These are phyloP conservation scores for Endothia cerciana DNA, from an alignment of 2,329 filamentous ascomycete species.

Conservation along the genomic window DNA sequence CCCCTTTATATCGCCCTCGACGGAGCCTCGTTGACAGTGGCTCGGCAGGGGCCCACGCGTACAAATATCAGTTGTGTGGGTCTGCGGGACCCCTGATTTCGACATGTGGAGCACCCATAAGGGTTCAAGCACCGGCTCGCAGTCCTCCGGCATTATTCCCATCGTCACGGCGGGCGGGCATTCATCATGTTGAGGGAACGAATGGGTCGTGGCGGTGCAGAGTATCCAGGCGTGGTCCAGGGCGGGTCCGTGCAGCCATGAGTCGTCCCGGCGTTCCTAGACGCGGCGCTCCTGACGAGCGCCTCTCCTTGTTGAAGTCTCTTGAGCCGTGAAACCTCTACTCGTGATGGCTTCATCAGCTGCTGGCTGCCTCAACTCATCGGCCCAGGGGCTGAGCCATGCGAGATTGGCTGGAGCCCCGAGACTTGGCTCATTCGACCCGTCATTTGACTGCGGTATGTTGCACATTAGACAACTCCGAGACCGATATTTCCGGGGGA, in stretches of 20 bases:
- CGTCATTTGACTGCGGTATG: background rate
- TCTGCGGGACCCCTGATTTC: conserved; percentile 18
- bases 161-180: background rate
- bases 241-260: too few relatives aligned
- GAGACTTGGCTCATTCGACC: conserved; percentile 2
- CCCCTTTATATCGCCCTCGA: conserved; percentile 14
- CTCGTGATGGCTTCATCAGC: background rate
- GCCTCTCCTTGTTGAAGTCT: too few relatives aligned
- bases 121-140: background rate
- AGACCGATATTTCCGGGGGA: background rate
- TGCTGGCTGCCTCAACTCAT: background rate
- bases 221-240: too few relatives aligned
- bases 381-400: background rate
- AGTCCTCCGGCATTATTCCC: background rate
- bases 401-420: conserved; percentile 2
- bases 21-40: background rate
- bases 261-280: too few relatives aligned
- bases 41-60: conserved; percentile 16
- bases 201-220: background rate
- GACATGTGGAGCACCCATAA: conserved; percentile 14
- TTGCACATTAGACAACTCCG: background rate
- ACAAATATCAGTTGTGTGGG: conserved; percentile 13
- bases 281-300: too few relatives aligned
- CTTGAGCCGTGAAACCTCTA: too few relatives aligned
- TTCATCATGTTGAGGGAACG: background rate